A percentile compares a stretch with the other conserved stretches of the same genome.
phyloP scores from a whole-genome alignment of 371 early-diverging fungal species.

The Gilbertella persicaria region DNA sequence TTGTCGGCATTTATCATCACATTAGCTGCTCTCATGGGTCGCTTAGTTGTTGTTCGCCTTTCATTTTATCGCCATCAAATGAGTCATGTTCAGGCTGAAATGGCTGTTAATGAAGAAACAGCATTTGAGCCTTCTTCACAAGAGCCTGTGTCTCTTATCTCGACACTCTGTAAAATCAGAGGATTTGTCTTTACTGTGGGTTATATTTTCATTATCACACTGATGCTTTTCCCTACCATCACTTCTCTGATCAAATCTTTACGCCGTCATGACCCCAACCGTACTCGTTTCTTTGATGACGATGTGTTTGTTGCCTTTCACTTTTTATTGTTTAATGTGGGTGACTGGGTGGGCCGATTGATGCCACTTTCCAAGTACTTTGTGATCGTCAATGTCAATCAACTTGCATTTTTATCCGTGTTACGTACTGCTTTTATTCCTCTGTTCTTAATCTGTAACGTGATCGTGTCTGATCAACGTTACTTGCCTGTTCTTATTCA shows the following conservation, averaged over 20 bases:
- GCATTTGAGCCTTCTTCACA: background rate
- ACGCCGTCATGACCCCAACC: constrained; percentile 18
- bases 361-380: constrained; percentile 44
- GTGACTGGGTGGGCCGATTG: constrained; percentile 76
- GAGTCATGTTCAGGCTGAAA: constrained; percentile 3
- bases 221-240: constrained; percentile 78
- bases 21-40: constrained; percentile 47
- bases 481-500: constrained; percentile 57
- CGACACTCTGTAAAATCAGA: constrained; percentile 32
- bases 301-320: constrained; percentile 75
- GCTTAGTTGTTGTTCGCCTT: constrained; percentile 41
- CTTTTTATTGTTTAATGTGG: constrained; percentile 74
- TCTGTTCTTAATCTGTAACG: constrained; percentile 71
- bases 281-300: constrained; percentile 40
- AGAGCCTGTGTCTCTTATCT: constrained; percentile 13
- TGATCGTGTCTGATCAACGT: constrained; percentile 49
- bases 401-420: constrained; percentile 48
- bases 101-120: constrained; percentile 10
- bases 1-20: constrained; percentile 53
- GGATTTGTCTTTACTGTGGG: constrained; percentile 56
- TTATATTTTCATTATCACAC: constrained; percentile 67
- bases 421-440: constrained; percentile 66
- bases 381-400: constrained; percentile 36
- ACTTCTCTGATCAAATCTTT: constrained; percentile 70
- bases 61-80: constrained; percentile 56